These are phyloP conservation scores for Forsythia viridissima DNA, from an alignment of 257 asterid species.

Conservation along the genomic window DNA sequence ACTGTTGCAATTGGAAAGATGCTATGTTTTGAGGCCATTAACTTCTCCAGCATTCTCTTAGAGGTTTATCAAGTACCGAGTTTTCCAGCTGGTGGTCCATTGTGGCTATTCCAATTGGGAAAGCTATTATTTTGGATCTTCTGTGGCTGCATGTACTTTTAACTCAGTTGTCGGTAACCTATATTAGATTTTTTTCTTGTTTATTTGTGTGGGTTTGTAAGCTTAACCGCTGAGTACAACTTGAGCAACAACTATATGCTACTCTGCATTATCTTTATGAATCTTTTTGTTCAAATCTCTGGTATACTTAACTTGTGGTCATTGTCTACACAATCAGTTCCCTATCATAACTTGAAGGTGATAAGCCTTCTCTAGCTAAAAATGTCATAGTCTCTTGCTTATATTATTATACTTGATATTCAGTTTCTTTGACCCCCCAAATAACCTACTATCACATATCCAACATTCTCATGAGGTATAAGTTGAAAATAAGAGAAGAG, in stretches of 20 bases:
- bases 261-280: neutral
- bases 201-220: neutral
- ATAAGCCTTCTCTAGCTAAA: neutral
- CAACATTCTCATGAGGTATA: neutral
- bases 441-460: neutral
- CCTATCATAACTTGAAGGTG: constrained; percentile 2
- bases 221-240: neutral
- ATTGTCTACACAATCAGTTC: neutral
- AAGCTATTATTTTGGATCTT: constrained; percentile 11
- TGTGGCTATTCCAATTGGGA: neutral
- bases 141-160: neutral
- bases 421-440: neutral
- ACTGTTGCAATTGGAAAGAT: constrained; percentile 6
- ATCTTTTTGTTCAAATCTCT: neutral
- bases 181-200: neutral
- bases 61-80: neutral
- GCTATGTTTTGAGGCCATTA: constrained; percentile 8
- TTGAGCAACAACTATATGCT: neutral
- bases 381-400: neutral
- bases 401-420: neutral
- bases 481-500: neutral
- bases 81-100: neutral
- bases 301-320: constrained; percentile 8
- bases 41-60: neutral
- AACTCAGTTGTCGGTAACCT: neutral